phyloP scores from a whole-genome alignment of 2,329 filamentous ascomycete genomes.

The Xenosphaeropsis pyriputrescens region DNA sequence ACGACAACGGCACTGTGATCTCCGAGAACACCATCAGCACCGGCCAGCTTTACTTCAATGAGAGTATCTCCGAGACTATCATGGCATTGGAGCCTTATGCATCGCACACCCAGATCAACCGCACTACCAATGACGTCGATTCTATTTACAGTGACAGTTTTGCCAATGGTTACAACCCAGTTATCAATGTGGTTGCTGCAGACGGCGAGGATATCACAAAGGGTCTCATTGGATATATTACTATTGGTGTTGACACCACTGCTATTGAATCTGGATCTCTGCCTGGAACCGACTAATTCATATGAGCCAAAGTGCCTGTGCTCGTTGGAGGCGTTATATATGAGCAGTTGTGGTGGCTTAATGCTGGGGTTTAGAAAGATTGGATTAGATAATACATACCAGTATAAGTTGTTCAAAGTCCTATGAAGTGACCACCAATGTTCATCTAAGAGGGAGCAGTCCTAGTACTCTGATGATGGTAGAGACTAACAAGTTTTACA shows the following conservation, averaged over 20 bases:
- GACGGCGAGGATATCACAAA: constrained; percentile 30
- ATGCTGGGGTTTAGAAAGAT: no score
- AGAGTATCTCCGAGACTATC: constrained; percentile 36
- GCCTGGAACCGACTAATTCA: no score
- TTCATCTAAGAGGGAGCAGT: no score
- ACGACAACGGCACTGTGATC: constrained; percentile 29
- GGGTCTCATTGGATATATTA: constrained; percentile 40
- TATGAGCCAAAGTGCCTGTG: no score
- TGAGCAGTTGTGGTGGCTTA: no score
- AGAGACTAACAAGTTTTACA: no score
- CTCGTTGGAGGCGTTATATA: no score
- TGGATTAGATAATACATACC: no score
- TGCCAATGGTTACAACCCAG: constrained; percentile 28
- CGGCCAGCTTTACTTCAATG: constrained; percentile 51
- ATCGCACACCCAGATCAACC: constrained; percentile 24
- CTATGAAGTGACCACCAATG: no score
- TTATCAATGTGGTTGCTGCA: constrained; percentile 42
- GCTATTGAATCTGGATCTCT: neutral
- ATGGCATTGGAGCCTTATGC: constrained; percentile 30
- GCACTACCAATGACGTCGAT: constrained; percentile 35
- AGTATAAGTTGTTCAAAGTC: no score
- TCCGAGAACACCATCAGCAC: constrained; percentile 36
- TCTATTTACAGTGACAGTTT: constrained; percentile 28
- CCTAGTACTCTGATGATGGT: no score
- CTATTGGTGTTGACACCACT: constrained; percentile 30